Percentiles rank a stretch among this genome's conserved stretches.
phyloP scores from a whole-genome alignment of 768 basidiomycete genomes.

The Mrakia gelida region DNA sequence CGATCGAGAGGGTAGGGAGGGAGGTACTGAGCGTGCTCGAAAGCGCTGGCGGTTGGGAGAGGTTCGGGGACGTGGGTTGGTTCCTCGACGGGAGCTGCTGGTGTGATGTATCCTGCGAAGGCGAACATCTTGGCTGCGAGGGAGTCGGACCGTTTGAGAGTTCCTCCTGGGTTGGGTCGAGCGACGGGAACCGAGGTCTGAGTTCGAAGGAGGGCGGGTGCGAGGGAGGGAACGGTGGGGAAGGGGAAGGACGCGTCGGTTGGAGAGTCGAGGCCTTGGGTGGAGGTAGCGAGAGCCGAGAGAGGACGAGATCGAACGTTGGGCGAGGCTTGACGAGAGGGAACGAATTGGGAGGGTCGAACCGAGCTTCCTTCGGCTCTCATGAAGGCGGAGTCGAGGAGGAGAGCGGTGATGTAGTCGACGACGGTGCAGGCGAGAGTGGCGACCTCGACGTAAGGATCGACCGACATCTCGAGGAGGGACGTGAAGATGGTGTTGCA shows the following conservation, averaged over 20 bases:
- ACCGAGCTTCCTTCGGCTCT: conserved; percentile 66
- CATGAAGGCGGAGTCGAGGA: conserved; percentile 83
- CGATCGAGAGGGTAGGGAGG: conserved; percentile 26
- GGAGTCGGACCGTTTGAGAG: conserved; percentile 23
- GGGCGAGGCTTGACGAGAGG: conserved; percentile 17
- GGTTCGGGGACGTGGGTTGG: neutral
- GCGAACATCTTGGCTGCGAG: conserved; percentile 29
- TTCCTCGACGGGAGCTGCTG: conserved; percentile 11
- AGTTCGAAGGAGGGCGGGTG: neutral
- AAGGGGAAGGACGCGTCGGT: conserved; percentile 26
- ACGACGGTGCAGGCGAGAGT: conserved; percentile 83
- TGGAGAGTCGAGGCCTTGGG: neutral
- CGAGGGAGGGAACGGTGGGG: conserved; percentile 14
- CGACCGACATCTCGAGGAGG: conserved; percentile 82
- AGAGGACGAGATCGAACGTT: conserved; percentile 27
- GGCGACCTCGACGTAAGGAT: conserved; percentile 89
- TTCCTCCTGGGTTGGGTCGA: neutral
- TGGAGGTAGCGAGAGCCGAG: conserved; percentile 23
- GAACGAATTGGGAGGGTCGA: conserved; percentile 33
- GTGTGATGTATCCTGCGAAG: conserved; percentile 17
- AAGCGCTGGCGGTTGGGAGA: neutral
- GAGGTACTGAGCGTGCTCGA: conserved; percentile 27
- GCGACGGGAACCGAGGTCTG: neutral
- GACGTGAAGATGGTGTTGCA: conserved; percentile 90
- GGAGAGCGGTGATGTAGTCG: conserved; percentile 85